Evolutionary conservation across 805 yeast genomes (phyloP).

Genomic region (Candida jianshihensis): DNA sequence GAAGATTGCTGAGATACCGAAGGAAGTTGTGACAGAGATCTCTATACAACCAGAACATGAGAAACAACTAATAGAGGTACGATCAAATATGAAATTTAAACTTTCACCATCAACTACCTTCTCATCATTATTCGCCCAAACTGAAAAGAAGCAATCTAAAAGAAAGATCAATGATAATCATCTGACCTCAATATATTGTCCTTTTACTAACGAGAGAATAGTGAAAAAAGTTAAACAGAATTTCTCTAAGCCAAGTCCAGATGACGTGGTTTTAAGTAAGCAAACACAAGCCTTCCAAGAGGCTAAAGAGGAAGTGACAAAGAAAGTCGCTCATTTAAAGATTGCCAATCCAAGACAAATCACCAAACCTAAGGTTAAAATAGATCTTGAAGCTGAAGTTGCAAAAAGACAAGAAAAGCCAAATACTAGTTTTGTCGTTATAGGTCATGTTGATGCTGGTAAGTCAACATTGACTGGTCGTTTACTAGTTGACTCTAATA

Average conservation of each 20-base stretch:
- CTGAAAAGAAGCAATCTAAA: conserved; percentile 4
- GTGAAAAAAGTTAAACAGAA: conserved; percentile 37
- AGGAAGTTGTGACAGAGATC: no score
- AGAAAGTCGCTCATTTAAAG: conserved; percentile 13
- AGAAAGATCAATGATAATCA: conserved; percentile 22
- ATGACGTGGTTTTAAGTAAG: conserved; percentile 58
- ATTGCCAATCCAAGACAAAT: conserved; percentile 15
- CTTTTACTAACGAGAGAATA: conserved; percentile 32
- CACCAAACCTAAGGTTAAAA: conserved; percentile 19
- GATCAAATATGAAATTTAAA: conserved; percentile 1
- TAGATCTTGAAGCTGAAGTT: conserved; percentile 19
- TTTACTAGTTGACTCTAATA: conserved; percentile 95
- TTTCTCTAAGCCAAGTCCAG: conserved; percentile 74
- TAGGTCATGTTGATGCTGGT: conserved; percentile 99
- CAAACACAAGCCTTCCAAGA: conserved; percentile 42
- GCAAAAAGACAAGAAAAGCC: conserved; percentile 78
- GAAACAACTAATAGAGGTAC: not conserved
- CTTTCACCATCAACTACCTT: not conserved
- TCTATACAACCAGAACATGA: no score
- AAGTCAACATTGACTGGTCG: conserved; percentile 98
- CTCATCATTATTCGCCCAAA: not conserved
- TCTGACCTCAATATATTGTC: conserved; percentile 25
- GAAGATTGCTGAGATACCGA: not conserved
- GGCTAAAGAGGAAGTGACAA: conserved; percentile 16
- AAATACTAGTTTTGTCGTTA: conserved; percentile 98